These are phyloP conservation scores for Neurospora sp. DNA, from an alignment of 2,329 filamentous ascomycete genomes.

Conservation along the genomic window DNA sequence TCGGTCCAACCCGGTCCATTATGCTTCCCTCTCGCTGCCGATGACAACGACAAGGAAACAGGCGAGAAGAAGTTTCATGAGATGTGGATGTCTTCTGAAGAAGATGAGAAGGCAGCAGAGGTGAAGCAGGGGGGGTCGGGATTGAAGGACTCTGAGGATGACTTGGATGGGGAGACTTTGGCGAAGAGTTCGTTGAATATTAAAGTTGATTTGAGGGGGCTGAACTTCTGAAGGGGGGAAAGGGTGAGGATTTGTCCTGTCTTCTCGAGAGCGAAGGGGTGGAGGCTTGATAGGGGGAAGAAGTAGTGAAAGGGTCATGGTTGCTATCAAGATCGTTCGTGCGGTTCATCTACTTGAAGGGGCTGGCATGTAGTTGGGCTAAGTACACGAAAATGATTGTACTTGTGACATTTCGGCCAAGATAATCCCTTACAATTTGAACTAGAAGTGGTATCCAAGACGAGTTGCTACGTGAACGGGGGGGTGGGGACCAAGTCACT, in stretches of 20 bases:
- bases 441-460: not conserved
- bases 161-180: not conserved
- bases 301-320: not conserved
- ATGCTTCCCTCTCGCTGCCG: not conserved
- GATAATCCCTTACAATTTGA: not conserved
- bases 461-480: not conserved
- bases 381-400: not conserved
- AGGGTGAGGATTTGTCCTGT: not conserved
- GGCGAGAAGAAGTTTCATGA: not conserved
- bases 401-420: not conserved
- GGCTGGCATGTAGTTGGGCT: not conserved
- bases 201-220: not conserved
- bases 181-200: not conserved
- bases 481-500: not conserved
- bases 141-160: not conserved
- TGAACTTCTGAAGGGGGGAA: not conserved
- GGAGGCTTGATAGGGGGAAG: not conserved
- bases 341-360: not conserved
- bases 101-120: not conserved
- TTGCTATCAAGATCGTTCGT: not conserved
- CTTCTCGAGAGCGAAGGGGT: not conserved
- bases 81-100: not conserved
- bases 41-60: not conserved
- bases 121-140: rapidly evolving
- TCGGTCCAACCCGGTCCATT: not conserved